Conservation (phyloP, 257 asterid genomes). For the Solanum pimpinellifolium region DNA sequence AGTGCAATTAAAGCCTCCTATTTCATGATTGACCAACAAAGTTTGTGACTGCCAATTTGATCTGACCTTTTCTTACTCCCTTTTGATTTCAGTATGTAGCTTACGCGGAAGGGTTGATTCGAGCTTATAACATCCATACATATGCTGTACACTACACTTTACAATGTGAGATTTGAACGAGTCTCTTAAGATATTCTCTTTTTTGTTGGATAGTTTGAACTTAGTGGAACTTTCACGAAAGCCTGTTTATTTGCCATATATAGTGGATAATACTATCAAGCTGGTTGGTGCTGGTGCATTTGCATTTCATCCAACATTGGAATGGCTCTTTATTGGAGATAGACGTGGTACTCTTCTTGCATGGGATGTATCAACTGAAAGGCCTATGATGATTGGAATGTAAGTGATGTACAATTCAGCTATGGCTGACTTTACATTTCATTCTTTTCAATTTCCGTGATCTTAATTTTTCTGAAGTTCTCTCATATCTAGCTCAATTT, state of each 20-base stretch:
- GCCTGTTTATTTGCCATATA: conserved; percentile 1
- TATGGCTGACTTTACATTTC: neutral
- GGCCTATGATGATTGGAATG: conserved; percentile 99
- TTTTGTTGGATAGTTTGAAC: neutral
- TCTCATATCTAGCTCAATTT: conserved; percentile 4
- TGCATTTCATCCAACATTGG: conserved; percentile 93
- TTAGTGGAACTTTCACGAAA: neutral
- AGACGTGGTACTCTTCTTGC: conserved; percentile 98
- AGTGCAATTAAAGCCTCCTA: neutral
- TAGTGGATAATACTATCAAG: conserved; percentile 97
- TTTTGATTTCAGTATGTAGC: conserved; percentile 81
- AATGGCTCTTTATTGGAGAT: conserved; percentile 98
- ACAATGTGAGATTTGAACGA: conserved; percentile 58
- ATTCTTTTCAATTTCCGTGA: neutral
- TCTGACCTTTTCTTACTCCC: conserved; percentile 12
- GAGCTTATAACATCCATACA: conserved; percentile 91
- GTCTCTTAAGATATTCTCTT: neutral
- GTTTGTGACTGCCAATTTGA: conserved; percentile 6
- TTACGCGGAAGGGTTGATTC: conserved; percentile 90
- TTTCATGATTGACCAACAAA: neutral
- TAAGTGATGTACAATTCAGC: conserved; percentile 27
- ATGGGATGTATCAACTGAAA: conserved; percentile 99
- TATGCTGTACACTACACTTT: conserved; percentile 93
- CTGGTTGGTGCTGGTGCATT: conserved; percentile 97
- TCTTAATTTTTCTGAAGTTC: neutral